Conservation (phyloP, 176 grass and related monocot genomes). For the Phoenix roebelenii region DNA sequence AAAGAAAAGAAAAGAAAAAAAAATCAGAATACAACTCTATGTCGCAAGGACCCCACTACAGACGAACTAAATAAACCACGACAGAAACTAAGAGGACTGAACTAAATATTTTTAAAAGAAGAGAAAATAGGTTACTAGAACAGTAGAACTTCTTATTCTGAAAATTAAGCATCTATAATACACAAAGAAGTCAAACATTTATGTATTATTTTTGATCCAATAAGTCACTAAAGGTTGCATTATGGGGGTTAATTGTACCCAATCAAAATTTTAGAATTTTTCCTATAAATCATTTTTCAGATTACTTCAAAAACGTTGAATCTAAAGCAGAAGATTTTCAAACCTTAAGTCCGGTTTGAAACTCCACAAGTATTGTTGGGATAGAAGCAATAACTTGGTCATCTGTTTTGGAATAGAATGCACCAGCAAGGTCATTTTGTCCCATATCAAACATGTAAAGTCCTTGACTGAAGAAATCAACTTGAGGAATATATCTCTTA, state of each 20-base stretch:
- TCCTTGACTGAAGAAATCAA: conserved; percentile 60
- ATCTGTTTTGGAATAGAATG: conserved; percentile 82
- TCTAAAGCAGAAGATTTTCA: conserved; percentile 6
- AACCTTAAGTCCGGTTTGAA: conserved; percentile 91
- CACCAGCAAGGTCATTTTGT: conserved; percentile 92
- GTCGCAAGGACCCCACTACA: too few relatives aligned
- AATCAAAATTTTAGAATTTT: too few relatives aligned
- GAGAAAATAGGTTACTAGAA: too few relatives aligned
- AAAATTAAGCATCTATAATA: too few relatives aligned
- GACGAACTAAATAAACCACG: too few relatives aligned
- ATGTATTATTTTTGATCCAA: too few relatives aligned
- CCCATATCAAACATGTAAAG: conserved; percentile 99
- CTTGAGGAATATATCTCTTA: conserved; percentile 58
- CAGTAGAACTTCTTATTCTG: too few relatives aligned
- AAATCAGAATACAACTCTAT: neutral
- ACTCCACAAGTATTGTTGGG: conserved; percentile 79
- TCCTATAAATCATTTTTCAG: neutral
- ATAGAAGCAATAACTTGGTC: conserved; percentile 83
- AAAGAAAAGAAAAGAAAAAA: neutral
- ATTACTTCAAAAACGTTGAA: neutral
- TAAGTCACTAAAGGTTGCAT: too few relatives aligned
- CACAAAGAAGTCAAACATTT: too few relatives aligned
- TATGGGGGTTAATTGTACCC: too few relatives aligned
- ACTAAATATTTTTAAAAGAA: too few relatives aligned
- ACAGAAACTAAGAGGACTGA: too few relatives aligned